Evolutionary conservation across 768 basidiomycete species (phyloP), one percentile per base, ranked within the genome.

Genomic region (Pleurotus cornucopiae): DNA sequence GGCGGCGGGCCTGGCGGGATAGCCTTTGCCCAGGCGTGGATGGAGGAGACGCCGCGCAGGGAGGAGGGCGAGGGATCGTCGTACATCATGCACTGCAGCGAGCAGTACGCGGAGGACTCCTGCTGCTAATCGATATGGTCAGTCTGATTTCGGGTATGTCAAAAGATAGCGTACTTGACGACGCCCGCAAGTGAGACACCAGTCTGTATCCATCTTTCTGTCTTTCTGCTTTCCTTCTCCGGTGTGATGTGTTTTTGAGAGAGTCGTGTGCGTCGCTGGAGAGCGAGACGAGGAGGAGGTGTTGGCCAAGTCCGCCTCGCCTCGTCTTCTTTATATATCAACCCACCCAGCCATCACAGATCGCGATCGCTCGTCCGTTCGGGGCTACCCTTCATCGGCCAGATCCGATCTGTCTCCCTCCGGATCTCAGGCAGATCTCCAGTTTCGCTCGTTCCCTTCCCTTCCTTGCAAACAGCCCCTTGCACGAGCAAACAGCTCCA

Each of bases 141-240:
- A 54, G 54, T 25, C 3, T 23, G 2, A 23, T 23, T 23, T 3
- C 23, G 23, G 23, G 23, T 21, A 21, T 21, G 21, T 21, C 21
- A 4, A 21, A 21, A 21, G 21, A 21, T 53, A 80, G 18, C 18
- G 38, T 67, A 82, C 86, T 60, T 85, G 69, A 61, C 76, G 79
- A 60, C 78, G 76, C 61, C 77, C 75, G 74, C 88, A 90, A 55
- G 76, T 73, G 61, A 89, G 73, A 67, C 88, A 90, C 84, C 84
- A 87, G 73, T 87, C 81, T 61, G 79, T 77, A 69, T 87, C 86
- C 78, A 86, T 82, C 62, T 70, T 67, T 34, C 30, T 23, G 23
- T 3, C 23, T 23, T 3, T 23, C 30, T 34, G 7, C 30, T 34
- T 9, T 34, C 9, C 6, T 9, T 30, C 6, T 30, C 9, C 30